A percentile compares a stretch with the other conserved stretches of the same genome.
Evolutionary conservation across 2,329 filamentous ascomycete genomes (phyloP).

Genomic region (Trichophyton rubrum): DNA sequence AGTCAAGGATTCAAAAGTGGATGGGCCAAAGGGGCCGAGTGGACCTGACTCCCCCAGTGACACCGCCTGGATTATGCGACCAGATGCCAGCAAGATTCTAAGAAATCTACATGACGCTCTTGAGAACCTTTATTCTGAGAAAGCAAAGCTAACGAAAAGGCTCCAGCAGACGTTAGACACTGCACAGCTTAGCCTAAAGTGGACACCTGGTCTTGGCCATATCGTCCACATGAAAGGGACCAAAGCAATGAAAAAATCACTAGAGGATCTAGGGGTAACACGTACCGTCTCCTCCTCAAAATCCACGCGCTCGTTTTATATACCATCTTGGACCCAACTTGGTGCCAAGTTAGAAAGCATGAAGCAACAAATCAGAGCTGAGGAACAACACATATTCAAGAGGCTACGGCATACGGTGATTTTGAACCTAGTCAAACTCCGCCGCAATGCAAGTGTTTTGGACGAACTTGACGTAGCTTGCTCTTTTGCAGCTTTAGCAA

Average conservation of each 20-base stretch:
- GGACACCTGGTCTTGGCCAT: conserved; percentile 77
- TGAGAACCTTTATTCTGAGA: conserved; percentile 47
- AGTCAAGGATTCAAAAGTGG: conserved; percentile 20
- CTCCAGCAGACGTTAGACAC: conserved; percentile 52
- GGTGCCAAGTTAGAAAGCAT: conserved; percentile 68
- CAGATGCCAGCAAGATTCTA: conserved; percentile 54
- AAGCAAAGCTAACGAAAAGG: conserved; percentile 44
- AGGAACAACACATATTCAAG: conserved; percentile 72
- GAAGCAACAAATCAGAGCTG: conserved; percentile 63
- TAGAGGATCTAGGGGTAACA: conserved; percentile 34
- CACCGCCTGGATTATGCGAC: conserved; percentile 53
- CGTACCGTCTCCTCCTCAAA: conserved; percentile 65
- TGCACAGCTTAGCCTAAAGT: conserved; percentile 62
- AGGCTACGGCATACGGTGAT: conserved; percentile 64
- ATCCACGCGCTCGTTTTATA: conserved; percentile 71
- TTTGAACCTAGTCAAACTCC: conserved; percentile 67
- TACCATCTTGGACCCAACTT: conserved; percentile 70
- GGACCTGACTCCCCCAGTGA: conserved; percentile 28
- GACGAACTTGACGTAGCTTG: conserved; percentile 87
- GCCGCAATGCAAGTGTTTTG: conserved; percentile 78
- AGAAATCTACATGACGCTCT: conserved; percentile 56
- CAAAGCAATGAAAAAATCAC: conserved; percentile 47
- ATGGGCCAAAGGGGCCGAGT: conserved; percentile 19
- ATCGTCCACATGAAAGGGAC: conserved; percentile 75
- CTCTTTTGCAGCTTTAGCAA: conserved; percentile 68